A percentile compares a stretch with the other conserved stretches of the same genome.
Conservation (phyloP, 2,329 filamentous ascomycete genomes). For the Clonostachys rosea region DNA sequence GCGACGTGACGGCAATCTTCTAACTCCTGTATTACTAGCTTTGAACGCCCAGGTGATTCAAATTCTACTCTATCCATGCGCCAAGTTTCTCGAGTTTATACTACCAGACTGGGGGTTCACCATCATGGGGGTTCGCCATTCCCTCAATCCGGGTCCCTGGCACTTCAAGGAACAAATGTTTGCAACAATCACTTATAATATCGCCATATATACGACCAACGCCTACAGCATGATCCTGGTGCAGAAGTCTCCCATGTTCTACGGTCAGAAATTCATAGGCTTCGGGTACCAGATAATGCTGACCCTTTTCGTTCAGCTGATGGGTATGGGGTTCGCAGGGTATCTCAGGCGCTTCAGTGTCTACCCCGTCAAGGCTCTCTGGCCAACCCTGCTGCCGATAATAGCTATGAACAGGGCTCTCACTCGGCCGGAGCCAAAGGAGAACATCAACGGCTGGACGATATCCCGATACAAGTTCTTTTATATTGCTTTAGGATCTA, state of each 20-base stretch:
- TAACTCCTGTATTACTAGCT: too few species aligned
- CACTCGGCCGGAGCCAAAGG: constrained; percentile 78
- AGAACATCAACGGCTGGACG: constrained; percentile 59
- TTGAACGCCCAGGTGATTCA: constrained; percentile 17
- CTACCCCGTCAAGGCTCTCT: constrained; percentile 45
- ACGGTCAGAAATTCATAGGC: constrained; percentile 40
- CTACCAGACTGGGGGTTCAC: constrained; percentile 40
- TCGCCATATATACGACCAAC: constrained; percentile 41
- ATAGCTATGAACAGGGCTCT: constrained; percentile 42
- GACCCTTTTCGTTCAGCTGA: constrained; percentile 44
- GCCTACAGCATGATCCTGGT: constrained; percentile 34
- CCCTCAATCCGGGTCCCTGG: constrained; percentile 45
- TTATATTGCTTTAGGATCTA: constrained; percentile 30
- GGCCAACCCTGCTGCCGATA: constrained; percentile 46
- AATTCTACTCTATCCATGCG: constrained; percentile 44
- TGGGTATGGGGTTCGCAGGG: constrained; percentile 52
- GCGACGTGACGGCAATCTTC: too few species aligned
- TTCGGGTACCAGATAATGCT: constrained; percentile 46
- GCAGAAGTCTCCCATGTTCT: constrained; percentile 41
- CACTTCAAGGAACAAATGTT: constrained; percentile 53
- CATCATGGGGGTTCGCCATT: constrained; percentile 28
- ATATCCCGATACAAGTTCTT: constrained; percentile 45
- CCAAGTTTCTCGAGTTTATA: constrained; percentile 34
- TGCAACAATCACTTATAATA: constrained; percentile 52
- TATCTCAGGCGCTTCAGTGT: constrained; percentile 43